Conservation (phyloP, 139 green algal species). For the Diplosphaera chodatii region DNA sequence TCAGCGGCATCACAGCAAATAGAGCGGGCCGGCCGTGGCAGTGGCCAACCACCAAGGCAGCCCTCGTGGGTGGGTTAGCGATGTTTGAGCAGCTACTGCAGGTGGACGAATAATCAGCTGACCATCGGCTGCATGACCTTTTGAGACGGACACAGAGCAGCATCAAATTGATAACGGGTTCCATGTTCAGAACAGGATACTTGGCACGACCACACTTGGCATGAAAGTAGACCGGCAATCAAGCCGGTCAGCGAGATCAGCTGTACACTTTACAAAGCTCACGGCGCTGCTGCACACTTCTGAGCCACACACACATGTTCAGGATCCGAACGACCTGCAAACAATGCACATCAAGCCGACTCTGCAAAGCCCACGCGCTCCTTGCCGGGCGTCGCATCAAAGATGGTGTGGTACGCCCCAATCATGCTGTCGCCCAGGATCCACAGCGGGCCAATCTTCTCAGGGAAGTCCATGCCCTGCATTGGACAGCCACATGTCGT, state of each 20-base stretch:
- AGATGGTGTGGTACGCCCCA: slow-evolving; percentile 92
- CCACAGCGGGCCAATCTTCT: slow-evolving; percentile 83
- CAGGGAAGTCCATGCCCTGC: slow-evolving; percentile 78
- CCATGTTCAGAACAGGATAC: too few species aligned
- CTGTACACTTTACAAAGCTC: too few species aligned
- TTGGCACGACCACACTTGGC: too few species aligned
- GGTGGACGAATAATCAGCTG: neutral
- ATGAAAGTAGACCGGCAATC: too few species aligned
- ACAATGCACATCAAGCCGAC: slow-evolving; percentile 23
- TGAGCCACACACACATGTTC: too few species aligned
- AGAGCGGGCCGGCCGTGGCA: neutral
- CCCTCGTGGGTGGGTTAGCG: neutral
- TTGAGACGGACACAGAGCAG: too few species aligned
- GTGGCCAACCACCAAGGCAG: neutral
- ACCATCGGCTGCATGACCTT: too few species aligned
- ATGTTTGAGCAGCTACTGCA: neutral
- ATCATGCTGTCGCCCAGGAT: slow-evolving; percentile 96
- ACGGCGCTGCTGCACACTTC: too few species aligned
- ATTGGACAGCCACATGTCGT: too few species aligned
- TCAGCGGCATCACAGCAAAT: neutral
- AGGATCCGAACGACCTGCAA: neutral
- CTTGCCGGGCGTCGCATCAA: slow-evolving; percentile 70
- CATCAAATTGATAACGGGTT: too few species aligned
- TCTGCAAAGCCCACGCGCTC: slow-evolving; percentile 86
- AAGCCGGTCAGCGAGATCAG: too few species aligned